Conservation (phyloP, 495 filamentous ascomycete species). For the Penicillium paxilli region DNA sequence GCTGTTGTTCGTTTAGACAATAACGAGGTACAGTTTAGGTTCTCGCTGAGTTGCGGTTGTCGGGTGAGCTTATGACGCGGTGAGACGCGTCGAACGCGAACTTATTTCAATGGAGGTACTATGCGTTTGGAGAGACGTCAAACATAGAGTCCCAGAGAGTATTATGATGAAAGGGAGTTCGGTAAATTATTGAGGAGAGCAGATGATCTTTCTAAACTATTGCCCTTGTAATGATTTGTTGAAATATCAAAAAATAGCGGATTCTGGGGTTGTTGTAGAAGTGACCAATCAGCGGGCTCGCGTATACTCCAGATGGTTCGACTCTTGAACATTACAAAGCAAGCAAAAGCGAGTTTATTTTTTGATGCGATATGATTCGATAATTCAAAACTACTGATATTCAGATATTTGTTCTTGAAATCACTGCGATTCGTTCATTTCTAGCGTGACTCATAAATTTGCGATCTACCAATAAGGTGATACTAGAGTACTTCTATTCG, state of each 20-base stretch:
- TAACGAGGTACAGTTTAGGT: not conserved
- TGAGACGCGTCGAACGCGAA: constrained; percentile 5
- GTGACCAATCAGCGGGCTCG: constrained; percentile 29
- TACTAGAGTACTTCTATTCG: too few relatives aligned
- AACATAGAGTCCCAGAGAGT: too few relatives aligned
- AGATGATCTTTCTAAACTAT: too few relatives aligned
- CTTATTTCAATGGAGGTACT: not conserved
- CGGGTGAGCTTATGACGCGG: not conserved
- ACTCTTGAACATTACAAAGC: too few relatives aligned
- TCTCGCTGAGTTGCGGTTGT: not conserved
- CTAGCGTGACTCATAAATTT: constrained; percentile 4
- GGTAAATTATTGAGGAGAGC: not conserved
- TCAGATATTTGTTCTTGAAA: too few relatives aligned
- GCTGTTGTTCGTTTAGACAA: not conserved
- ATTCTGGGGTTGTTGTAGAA: constrained; percentile 20
- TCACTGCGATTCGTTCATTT: too few relatives aligned
- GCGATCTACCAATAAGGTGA: not conserved
- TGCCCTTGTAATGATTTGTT: too few relatives aligned
- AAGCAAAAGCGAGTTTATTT: too few relatives aligned
- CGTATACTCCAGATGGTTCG: not conserved
- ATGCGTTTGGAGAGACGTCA: too few relatives aligned
- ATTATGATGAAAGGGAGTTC: not conserved
- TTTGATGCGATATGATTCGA: not conserved
- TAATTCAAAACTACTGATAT: not conserved
- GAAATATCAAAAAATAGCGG: not conserved